These are phyloP conservation scores for Cucumis hystrix DNA, from an alignment of 306 rosid genomes.

Conservation along the genomic window DNA sequence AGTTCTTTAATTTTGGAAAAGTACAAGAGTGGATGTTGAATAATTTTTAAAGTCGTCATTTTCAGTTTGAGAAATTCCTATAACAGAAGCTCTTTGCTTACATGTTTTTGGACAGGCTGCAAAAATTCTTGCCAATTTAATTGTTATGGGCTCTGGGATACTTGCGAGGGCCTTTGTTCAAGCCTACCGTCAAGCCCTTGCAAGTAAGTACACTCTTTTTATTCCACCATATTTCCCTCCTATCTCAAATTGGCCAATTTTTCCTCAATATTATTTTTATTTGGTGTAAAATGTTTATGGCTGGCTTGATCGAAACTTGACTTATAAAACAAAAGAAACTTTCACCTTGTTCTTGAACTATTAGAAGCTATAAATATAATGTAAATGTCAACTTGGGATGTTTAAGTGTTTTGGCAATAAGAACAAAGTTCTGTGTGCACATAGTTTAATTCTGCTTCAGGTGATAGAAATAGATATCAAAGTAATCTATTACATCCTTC, in stretches of 20 bases:
- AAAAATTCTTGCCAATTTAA: slow-evolving; percentile 63
- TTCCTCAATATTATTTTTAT: neutral
- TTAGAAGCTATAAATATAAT: neutral
- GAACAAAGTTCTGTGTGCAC: neutral
- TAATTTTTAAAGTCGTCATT: neutral
- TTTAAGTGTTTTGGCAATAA: neutral
- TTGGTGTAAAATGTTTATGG: neutral
- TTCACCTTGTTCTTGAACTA: neutral
- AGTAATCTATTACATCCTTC: neutral
- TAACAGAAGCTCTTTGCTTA: neutral
- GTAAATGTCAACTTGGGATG: neutral
- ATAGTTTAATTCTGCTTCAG: neutral
- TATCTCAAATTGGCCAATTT: neutral
- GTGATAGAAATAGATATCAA: neutral
- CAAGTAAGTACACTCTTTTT: slow-evolving; percentile 35
- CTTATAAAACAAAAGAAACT: neutral
- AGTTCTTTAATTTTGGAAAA: neutral
- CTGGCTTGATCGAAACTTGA: neutral
- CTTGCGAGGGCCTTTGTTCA: slow-evolving; percentile 65
- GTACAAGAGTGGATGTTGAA: neutral
- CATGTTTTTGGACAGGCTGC: slow-evolving; percentile 56
- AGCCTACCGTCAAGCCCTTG: slow-evolving; percentile 80
- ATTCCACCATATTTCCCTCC: neutral
- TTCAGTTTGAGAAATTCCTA: neutral
- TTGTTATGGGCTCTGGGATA: slow-evolving; percentile 71